Percentiles rank a stretch among this genome's conserved stretches.
These are phyloP conservation scores for Collybiopsis luxurians DNA, from an alignment of 768 basidiomycete species.

Conservation along the genomic window DNA sequence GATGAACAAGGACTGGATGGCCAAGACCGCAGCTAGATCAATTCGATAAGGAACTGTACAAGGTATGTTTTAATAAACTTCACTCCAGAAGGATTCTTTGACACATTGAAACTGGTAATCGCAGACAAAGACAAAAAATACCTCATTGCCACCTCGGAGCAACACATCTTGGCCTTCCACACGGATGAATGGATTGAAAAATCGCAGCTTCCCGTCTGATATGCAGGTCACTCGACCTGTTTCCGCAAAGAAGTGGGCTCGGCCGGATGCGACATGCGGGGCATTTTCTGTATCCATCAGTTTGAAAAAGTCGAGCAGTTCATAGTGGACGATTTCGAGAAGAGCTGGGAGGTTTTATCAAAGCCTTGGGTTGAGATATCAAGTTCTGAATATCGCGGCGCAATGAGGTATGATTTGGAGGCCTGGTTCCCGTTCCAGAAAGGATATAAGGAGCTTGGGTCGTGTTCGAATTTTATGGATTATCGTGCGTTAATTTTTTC, in stretches of 20 bases:
- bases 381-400: conserved; percentile 94
- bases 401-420: conserved; percentile 97
- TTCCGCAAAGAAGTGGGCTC: conserved; percentile 99
- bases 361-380: conserved; percentile 89
- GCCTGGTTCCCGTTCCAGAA: conserved; percentile 99
- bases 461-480: conserved; percentile 98
- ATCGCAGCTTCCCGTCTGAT: conserved; percentile 87
- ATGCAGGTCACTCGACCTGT: conserved; percentile 89
- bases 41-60: conserved; percentile 98
- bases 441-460: conserved; percentile 95
- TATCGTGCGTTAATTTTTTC: conserved; percentile 71
- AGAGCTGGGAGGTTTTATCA: conserved; percentile 97
- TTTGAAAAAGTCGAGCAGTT: conserved; percentile 99
- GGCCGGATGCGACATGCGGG: conserved; percentile 98
- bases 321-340: conserved; percentile 89
- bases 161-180: conserved; percentile 95
- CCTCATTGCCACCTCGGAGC: conserved; percentile 97
- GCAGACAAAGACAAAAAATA: conserved; percentile 95
- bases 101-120: conserved; percentile 50
- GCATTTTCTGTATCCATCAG: conserved; percentile 99
- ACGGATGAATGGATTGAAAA: conserved; percentile 98
- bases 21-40: conserved; percentile 97
- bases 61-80: conserved; percentile 44
- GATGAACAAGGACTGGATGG: conserved; percentile 98
- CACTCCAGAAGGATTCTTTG: not conserved